phyloP scores from a whole-genome alignment of 805 yeast species.

The Maudiozyma bulderi region DNA sequence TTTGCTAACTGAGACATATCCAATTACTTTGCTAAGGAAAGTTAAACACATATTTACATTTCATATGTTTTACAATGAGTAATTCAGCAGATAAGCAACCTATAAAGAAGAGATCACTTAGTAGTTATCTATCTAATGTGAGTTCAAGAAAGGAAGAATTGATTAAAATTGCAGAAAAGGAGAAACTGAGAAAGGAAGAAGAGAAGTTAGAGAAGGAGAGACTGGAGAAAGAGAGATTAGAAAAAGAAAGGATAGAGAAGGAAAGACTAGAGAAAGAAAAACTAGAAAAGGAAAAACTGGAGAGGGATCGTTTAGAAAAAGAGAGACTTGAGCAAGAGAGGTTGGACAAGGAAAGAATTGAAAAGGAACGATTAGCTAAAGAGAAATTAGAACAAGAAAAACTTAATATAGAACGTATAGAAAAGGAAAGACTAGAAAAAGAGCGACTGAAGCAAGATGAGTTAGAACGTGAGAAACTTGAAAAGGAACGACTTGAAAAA shows the following conservation, averaged over 20 bases:
- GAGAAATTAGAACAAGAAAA: neutral
- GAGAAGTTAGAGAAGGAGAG: constrained; percentile 1
- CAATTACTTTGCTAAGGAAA: no score
- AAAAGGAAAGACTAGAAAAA: neutral
- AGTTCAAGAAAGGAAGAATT: constrained; percentile 22
- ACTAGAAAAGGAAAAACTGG: neutral
- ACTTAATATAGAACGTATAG: neutral
- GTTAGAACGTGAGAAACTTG: neutral
- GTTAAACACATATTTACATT: neutral
- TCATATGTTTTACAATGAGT: neutral
- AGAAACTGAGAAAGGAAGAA: constrained; percentile 4
- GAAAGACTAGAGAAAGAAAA: neutral
- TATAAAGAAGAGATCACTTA: constrained; percentile 24
- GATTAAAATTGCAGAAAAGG: constrained; percentile 13
- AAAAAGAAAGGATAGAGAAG: neutral
- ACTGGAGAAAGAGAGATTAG: neutral
- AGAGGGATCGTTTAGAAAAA: neutral
- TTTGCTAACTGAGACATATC: no score
- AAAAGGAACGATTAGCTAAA: neutral
- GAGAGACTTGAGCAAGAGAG: neutral
- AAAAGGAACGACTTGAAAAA: neutral
- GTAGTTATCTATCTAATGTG: constrained; percentile 27
- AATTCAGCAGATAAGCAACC: constrained; percentile 3
- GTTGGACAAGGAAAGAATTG: neutral
- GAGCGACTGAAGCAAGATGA: neutral